Evolutionary conservation across 176 grass and related monocot genomes (phyloP).

Genomic region (Themeda triandra): DNA sequence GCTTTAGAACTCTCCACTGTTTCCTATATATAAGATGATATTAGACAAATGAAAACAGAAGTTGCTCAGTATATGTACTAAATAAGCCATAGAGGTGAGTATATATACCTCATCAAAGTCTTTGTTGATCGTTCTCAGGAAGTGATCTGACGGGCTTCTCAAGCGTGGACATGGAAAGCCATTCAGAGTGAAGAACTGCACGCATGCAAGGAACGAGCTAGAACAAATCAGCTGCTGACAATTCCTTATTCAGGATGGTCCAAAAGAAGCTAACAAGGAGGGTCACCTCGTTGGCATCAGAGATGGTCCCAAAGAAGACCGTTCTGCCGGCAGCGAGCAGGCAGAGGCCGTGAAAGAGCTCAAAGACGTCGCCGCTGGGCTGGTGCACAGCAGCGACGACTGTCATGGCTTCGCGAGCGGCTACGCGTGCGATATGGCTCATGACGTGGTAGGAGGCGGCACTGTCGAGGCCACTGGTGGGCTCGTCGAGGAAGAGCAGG

Average conservation of each 20-base stretch:
- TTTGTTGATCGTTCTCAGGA: constrained; percentile 42
- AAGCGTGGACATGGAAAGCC: constrained; percentile 44
- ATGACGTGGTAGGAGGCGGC: constrained; percentile 60
- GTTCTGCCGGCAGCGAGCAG: constrained; percentile 46
- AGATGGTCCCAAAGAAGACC: constrained; percentile 40
- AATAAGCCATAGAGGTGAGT: not conserved
- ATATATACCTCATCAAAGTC: constrained; percentile 48
- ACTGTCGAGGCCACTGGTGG: constrained; percentile 48
- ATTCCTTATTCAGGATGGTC: not conserved
- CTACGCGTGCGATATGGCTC: constrained; percentile 31
- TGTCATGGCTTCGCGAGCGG: constrained; percentile 28
- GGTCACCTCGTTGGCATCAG: constrained; percentile 27
- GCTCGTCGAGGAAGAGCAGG: constrained; percentile 55
- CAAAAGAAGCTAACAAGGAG: not conserved
- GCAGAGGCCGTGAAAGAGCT: constrained; percentile 46
- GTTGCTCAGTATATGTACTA: not conserved
- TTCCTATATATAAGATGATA: constrained; percentile 15
- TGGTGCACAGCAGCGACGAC: constrained; percentile 63
- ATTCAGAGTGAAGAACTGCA: constrained; percentile 40
- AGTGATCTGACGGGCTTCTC: constrained; percentile 50
- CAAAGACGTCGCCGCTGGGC: constrained; percentile 52
- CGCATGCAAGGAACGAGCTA: not conserved
- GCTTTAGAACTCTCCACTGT: constrained; percentile 8
- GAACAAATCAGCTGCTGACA: not conserved
- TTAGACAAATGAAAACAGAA: not conserved